Percentiles rank a stretch among this genome's conserved stretches.
phyloP scores from a whole-genome alignment of 495 filamentous ascomycete genomes.

The Aspergillus carlsbadensis region DNA sequence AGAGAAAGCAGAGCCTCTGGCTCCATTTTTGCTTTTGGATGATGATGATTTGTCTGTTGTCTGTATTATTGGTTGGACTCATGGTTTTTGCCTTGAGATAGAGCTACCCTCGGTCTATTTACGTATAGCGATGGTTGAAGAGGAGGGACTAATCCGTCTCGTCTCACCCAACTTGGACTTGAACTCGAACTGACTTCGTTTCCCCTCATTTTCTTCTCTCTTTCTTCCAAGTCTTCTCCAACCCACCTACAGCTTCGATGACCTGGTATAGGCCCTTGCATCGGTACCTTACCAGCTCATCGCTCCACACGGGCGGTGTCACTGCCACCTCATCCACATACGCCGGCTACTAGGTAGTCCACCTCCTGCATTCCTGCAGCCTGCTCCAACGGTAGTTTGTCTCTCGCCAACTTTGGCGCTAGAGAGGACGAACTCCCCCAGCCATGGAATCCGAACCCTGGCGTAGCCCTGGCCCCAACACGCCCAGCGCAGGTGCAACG shows the following conservation, averaged over 20 bases:
- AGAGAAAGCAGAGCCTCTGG: no score
- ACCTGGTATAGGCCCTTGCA: constrained; percentile 1
- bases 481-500: no score
- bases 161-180: neutral
- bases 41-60: neutral
- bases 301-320: constrained; percentile 7
- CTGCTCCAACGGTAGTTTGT: neutral
- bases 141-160: neutral
- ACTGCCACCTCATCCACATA: constrained; percentile 7
- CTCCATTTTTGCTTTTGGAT: constrained; percentile 1
- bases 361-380: constrained; percentile 8
- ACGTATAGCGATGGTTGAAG: constrained; percentile 3
- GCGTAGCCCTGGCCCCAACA: constrained; percentile 21
- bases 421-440: neutral
- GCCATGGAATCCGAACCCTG: constrained; percentile 33
- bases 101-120: neutral
- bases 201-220: constrained; percentile 9
- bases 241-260: neutral
- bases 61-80: neutral
- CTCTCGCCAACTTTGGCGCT: neutral
- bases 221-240: neutral
- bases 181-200: neutral
- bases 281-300: constrained; percentile 4
- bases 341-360: no score
- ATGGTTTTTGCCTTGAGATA: neutral